A percentile compares a stretch with the other conserved stretches of the same genome.
Conservation (phyloP, 257 asterid genomes). For the Capsicum rhomboideum region DNA sequence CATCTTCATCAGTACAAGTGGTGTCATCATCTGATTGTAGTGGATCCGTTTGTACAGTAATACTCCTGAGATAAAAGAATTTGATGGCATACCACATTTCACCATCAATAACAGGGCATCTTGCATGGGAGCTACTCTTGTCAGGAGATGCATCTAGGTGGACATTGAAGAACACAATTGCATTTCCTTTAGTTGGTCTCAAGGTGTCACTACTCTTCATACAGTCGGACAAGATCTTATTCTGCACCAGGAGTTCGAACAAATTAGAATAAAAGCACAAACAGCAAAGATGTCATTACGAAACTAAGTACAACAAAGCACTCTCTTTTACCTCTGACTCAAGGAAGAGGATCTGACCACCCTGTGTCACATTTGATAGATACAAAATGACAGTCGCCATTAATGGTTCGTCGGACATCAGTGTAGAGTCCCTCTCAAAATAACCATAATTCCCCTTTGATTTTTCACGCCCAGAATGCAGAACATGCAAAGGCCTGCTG, state of each 20-base stretch:
- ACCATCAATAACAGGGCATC: slow-evolving; percentile 64
- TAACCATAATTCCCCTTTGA: slow-evolving; percentile 26
- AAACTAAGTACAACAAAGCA: background rate
- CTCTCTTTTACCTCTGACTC: slow-evolving; percentile 46
- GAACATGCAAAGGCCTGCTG: slow-evolving; percentile 40
- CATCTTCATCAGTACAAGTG: slow-evolving; percentile 77
- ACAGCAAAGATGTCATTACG: background rate
- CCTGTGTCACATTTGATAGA: slow-evolving; percentile 57
- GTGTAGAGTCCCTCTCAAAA: slow-evolving; percentile 25
- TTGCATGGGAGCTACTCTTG: slow-evolving; percentile 44
- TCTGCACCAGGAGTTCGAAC: slow-evolving; percentile 30
- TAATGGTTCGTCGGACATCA: slow-evolving; percentile 33
- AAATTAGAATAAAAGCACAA: background rate
- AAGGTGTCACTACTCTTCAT: slow-evolving; percentile 18
- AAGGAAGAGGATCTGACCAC: slow-evolving; percentile 75
- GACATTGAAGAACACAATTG: slow-evolving; percentile 57
- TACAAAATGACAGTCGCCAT: slow-evolving; percentile 71
- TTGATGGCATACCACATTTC: slow-evolving; percentile 74
- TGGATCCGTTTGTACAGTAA: slow-evolving; percentile 5
- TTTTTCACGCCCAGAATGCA: slow-evolving; percentile 41
- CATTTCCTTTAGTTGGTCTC: slow-evolving; percentile 61
- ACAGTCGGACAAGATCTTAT: slow-evolving; percentile 50
- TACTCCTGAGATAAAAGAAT: slow-evolving; percentile 31
- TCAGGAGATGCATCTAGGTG: slow-evolving; percentile 70
- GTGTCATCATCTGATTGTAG: slow-evolving; percentile 12